Conservation (phyloP, 768 basidiomycete genomes). For the Cystofilobasidium bisporidii region DNA sequence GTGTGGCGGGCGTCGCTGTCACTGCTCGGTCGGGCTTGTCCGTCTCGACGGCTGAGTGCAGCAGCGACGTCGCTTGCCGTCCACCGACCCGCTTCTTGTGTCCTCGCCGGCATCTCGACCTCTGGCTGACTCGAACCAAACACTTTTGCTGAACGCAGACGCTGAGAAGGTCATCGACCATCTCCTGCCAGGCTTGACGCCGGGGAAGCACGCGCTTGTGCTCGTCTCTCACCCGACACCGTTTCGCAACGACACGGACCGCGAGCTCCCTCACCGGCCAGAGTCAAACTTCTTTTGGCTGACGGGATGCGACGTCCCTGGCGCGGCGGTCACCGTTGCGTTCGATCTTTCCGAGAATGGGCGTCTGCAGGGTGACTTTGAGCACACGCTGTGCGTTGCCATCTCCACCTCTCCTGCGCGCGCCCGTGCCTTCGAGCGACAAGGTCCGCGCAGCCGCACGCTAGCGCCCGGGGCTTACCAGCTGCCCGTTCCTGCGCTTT, state of each 20-base stretch:
- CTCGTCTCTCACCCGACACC: slow-evolving; percentile 24
- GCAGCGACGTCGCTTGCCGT: too few species aligned
- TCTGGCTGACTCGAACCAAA: background rate
- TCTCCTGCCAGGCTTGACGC: background rate
- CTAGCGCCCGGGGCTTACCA: too few species aligned
- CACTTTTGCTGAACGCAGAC: background rate
- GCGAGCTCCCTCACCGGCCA: slow-evolving; percentile 25
- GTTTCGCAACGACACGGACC: slow-evolving; percentile 24
- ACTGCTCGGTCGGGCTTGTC: too few species aligned
- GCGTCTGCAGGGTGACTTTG: background rate
- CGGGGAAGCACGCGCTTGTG: slow-evolving; percentile 9
- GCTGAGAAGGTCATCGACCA: background rate
- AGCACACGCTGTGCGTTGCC: slow-evolving; percentile 47
- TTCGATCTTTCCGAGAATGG: background rate
- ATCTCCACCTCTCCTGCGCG: too few species aligned
- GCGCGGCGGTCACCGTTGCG: slow-evolving; percentile 27
- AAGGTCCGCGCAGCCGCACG: too few species aligned
- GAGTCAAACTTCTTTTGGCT: slow-evolving; percentile 72
- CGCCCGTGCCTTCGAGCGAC: too few species aligned
- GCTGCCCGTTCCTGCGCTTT: too few species aligned
- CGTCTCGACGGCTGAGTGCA: too few species aligned
- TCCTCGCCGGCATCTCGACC: background rate
- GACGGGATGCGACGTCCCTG: slow-evolving; percentile 66
- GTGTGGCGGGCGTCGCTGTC: too few species aligned
- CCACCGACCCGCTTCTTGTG: background rate